Percentiles rank a stretch among this genome's conserved stretches.
phyloP scores from a whole-genome alignment of 1,284 basidiomycete species.

The Cystobasidium slooffiae region DNA sequence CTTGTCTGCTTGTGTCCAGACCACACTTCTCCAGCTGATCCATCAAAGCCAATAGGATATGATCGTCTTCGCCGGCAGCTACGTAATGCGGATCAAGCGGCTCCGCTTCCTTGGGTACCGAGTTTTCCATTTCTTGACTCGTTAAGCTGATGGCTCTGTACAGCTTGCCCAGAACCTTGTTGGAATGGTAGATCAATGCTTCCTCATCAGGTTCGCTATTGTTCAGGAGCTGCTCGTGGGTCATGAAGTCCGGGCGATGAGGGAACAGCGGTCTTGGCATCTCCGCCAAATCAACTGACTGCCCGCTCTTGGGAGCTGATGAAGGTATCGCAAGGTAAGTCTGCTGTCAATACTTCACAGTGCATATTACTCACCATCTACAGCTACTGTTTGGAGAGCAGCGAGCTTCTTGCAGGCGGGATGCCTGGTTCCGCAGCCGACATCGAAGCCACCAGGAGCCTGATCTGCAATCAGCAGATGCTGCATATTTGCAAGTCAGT shows the following conservation, averaged over 20 bases:
- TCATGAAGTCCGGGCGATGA: conserved; percentile 46
- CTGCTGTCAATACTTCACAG: not conserved
- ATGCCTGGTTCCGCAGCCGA: conserved; percentile 60
- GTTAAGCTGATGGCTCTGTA: conserved; percentile 47
- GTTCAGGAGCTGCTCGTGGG: conserved; percentile 25
- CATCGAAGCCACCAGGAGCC: conserved; percentile 59
- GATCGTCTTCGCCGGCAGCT: conserved; percentile 36
- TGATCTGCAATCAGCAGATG: conserved; percentile 75
- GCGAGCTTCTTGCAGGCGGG: conserved; percentile 67
- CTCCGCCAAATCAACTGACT: conserved; percentile 19
- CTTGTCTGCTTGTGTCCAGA: not conserved
- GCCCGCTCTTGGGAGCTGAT: conserved; percentile 46
- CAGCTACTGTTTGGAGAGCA: conserved; percentile 68
- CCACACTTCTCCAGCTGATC: conserved; percentile 25
- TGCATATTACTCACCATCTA: conserved; percentile 52
- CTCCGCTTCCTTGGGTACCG: conserved; percentile 39
- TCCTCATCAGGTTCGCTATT: conserved; percentile 16
- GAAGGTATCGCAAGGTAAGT: not conserved
- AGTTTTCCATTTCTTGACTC: conserved; percentile 37
- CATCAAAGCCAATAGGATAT: conserved; percentile 15
- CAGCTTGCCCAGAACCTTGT: conserved; percentile 46
- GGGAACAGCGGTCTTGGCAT: conserved; percentile 44
- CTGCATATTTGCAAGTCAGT: conserved; percentile 60
- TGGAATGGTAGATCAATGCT: conserved; percentile 45
- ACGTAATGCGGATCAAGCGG: conserved; percentile 9